phyloP scores from a whole-genome alignment of 495 filamentous ascomycete species.

The Xylaria acuta region DNA sequence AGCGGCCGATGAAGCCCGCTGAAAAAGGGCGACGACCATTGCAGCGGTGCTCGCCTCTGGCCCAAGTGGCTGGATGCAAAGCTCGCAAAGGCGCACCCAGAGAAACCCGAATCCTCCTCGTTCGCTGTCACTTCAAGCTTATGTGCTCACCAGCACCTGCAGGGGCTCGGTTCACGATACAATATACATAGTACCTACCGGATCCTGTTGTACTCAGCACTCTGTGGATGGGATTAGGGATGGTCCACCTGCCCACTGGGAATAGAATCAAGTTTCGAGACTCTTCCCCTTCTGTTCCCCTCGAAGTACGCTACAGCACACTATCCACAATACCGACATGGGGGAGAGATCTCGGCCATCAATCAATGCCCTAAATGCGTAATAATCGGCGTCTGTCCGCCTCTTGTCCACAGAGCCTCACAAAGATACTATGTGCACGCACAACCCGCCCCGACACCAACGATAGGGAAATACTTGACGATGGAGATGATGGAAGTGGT shows the following conservation, averaged over 20 bases:
- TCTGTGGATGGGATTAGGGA: neutral
- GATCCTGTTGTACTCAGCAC: neutral
- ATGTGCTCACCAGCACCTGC: neutral
- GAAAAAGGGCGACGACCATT: neutral
- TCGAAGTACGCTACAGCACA: too few species aligned
- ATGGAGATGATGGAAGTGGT: neutral
- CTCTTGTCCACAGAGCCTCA: conserved; percentile 6
- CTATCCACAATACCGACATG: conserved; percentile 14
- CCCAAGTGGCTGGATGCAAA: conserved; percentile 21
- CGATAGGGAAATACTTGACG: neutral
- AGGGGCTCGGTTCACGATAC: neutral
- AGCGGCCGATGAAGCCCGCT: conserved; percentile 12
- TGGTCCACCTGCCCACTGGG: neutral
- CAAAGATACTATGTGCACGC: neutral
- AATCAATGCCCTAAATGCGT: conserved; percentile 14
- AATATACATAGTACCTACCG: neutral
- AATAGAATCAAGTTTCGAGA: conserved; percentile 22
- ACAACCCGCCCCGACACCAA: too few species aligned
- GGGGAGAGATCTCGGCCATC: conserved; percentile 14
- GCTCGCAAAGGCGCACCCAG: neutral
- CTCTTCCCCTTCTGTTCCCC: too few species aligned
- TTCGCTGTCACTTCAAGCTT: neutral
- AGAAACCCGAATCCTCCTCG: neutral
- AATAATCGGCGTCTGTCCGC: conserved; percentile 15
- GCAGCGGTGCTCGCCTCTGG: neutral